phyloP scores from a whole-genome alignment of 2,329 filamentous ascomycete species.

The Colletotrichum sojae region DNA sequence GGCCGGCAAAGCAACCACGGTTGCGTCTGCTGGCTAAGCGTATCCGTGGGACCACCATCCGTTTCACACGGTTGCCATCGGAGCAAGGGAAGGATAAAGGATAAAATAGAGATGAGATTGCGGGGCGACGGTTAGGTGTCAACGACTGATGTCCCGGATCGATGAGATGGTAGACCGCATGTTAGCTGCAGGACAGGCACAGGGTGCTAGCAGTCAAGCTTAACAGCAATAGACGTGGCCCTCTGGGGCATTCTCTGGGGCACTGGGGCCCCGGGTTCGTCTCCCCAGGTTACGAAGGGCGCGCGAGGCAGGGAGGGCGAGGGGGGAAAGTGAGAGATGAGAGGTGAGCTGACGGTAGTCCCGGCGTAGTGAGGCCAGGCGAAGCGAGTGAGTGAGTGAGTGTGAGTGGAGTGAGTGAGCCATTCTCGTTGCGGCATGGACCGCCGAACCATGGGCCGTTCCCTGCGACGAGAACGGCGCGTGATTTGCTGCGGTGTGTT shows the following conservation, averaged over 20 bases:
- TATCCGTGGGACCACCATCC: not conserved
- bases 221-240: constrained; percentile 27
- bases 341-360: constrained; percentile 17
- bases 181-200: constrained; percentile 8
- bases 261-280: constrained; percentile 19
- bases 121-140: too few species aligned
- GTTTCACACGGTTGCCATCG: too few species aligned
- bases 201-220: constrained; percentile 17
- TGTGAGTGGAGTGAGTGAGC: constrained; percentile 7
- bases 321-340: constrained; percentile 4
- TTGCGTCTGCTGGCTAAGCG: not conserved
- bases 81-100: too few species aligned
- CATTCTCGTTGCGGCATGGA: constrained; percentile 25
- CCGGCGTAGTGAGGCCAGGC: not conserved
- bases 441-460: constrained; percentile 23
- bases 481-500: constrained; percentile 24
- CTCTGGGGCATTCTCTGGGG: constrained; percentile 18
- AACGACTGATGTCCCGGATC: not conserved
- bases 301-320: not conserved
- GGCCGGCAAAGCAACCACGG: not conserved
- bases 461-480: constrained; percentile 16
- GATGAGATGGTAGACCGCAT: constrained; percentile 1
- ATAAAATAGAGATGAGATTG: not conserved
- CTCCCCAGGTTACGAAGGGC: constrained; percentile 23
- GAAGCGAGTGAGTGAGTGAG: not conserved